Base-by-base conservation (phyloP, 306 rosid genomes). In the Luffa acutangula region DNA sequence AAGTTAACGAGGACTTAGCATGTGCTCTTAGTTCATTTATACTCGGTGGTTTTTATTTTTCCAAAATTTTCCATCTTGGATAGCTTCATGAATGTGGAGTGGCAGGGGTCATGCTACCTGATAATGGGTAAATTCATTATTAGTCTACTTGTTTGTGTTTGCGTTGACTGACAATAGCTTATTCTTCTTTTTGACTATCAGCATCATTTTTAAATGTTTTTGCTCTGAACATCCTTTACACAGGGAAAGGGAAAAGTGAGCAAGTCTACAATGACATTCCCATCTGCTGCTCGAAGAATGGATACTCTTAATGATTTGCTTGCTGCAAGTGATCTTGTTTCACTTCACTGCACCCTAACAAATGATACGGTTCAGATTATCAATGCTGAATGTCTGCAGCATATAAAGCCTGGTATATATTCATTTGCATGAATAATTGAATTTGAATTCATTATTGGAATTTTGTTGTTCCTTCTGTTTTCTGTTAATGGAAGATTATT, bases 251-350 rank as follows among this genome's bases (percentile, higher is more conserved):
- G 83, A 78, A 83, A 78, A 20, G 51, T 78, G 34, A 80, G 85
- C 78, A 83, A 85, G 79, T 46, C 89, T 49, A 60, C 82, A 0
- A 17, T 82, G 73, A 89, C 75, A 76, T 96, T 96, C 81, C 99
- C 99, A 52, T 25, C 93, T 49, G 97, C 99, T 36, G 99, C 93
- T 12, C 91, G 99, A 80, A 93, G 89, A 84, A 96, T 96, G 99
- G 99, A 96, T 76, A 96, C 99, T 71, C 97, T 96, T 54, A 93
- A 96, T 56, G 99, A 96, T 87, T 88, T 96, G 80, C 94, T 96
- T 78, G 99, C 99, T 5, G 96, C 99, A 15, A 96, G 99, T 73
- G 99, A 96, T 84, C 97, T 96, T 67, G 81, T 96, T 57, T 96
- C 98, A 6, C 97, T 96, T 76, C 99, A 96, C 70, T 96, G 99